Percentiles rank a stretch among this genome's conserved stretches.
Conservation (phyloP, 2,329 filamentous ascomycete species). For the Fusarium tuaranense region DNA sequence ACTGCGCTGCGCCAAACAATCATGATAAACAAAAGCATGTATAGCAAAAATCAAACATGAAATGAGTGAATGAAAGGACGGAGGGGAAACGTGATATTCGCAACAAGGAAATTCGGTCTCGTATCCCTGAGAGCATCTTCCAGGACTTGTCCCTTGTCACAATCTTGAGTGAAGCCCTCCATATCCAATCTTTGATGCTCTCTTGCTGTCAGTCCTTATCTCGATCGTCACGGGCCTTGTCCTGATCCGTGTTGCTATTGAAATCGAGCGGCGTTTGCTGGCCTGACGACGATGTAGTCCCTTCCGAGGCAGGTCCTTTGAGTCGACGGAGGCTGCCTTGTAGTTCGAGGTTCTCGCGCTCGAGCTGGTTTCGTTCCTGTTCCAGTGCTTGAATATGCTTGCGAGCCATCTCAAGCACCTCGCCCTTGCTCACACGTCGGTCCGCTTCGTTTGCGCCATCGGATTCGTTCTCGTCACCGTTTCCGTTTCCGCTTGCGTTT, state of each 20-base stretch:
- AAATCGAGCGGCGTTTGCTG: conserved; percentile 31
- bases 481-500: neutral
- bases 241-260: conserved; percentile 22
- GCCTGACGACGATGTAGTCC: conserved; percentile 10
- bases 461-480: conserved; percentile 37
- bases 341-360: conserved; percentile 41
- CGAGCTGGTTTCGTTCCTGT: conserved; percentile 37
- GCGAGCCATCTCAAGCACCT: conserved; percentile 45
- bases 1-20: conserved; percentile 9
- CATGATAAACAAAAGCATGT: neutral
- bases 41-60: conserved; percentile 21
- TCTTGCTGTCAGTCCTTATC: neutral
- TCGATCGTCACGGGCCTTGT: conserved; percentile 13
- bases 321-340: conserved; percentile 39
- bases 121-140: neutral
- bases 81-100: neutral
- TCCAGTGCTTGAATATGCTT: conserved; percentile 43
- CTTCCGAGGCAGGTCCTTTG: conserved; percentile 30
- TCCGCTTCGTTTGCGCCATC: conserved; percentile 40
- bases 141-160: neutral
- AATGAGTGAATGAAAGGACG: neutral
- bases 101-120: neutral
- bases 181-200: neutral
- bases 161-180: neutral
- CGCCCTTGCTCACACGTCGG: conserved; percentile 42